Percentiles rank a stretch among this genome's conserved stretches.
These are phyloP conservation scores for Claviceps quebecensis DNA, from an alignment of 2,329 filamentous ascomycete species.

Conservation along the genomic window DNA sequence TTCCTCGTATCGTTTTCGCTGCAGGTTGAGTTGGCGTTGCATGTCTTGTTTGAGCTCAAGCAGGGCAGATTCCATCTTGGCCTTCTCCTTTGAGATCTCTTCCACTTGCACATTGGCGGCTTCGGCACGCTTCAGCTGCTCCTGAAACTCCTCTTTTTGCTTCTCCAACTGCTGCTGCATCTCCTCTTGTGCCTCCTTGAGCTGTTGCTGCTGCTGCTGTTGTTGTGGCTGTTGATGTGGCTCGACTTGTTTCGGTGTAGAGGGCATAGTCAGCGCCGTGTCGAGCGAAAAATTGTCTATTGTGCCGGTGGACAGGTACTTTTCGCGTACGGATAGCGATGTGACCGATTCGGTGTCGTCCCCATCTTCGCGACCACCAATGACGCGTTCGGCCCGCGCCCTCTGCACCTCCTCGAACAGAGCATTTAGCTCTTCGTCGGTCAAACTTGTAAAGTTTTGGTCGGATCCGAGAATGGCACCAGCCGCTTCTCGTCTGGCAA, in stretches of 20 bases:
- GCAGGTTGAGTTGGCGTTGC: conserved; percentile 69
- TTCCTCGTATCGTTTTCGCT: conserved; percentile 72
- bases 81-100: conserved; percentile 71
- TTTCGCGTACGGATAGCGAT: conserved; percentile 78
- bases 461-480: conserved; percentile 79
- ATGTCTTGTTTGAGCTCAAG: conserved; percentile 72
- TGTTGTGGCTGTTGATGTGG: conserved; percentile 11
- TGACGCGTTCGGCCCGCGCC: conserved; percentile 63
- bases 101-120: conserved; percentile 65
- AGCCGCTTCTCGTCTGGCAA: conserved; percentile 86
- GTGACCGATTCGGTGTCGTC: conserved; percentile 83
- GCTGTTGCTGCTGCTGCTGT: conserved; percentile 7
- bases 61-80: conserved; percentile 71
- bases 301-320: conserved; percentile 89
- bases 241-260: conserved; percentile 69
- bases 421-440: conserved; percentile 85
- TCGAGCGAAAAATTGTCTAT: conserved; percentile 94
- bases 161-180: conserved; percentile 72
- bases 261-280: conserved; percentile 85
- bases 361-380: conserved; percentile 57
- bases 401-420: conserved; percentile 89
- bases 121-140: conserved; percentile 62
- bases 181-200: conserved; percentile 64
- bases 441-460: conserved; percentile 79
- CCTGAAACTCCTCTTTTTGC: conserved; percentile 71